A percentile compares a stretch with the other conserved stretches of the same genome.
Conservation (phyloP, 1,284 basidiomycete genomes). For the Moesziomyces parantarcticus region DNA sequence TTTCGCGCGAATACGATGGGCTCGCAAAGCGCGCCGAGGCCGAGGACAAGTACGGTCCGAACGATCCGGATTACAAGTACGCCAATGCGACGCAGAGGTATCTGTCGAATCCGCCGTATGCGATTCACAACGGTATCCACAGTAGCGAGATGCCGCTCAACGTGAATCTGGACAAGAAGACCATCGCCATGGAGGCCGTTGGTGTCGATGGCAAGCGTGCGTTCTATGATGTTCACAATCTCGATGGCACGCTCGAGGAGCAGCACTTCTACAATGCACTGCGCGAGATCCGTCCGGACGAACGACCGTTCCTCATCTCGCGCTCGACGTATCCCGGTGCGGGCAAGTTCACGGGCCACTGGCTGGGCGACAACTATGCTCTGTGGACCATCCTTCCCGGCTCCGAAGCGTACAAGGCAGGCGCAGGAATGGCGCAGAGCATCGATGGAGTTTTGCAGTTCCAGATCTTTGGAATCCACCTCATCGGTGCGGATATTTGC, state of each 20-base stretch:
- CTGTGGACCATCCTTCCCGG: slow-evolving; percentile 73
- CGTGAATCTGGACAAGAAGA: slow-evolving; percentile 66
- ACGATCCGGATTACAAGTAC: slow-evolving; percentile 41
- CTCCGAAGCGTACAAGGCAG: slow-evolving; percentile 38
- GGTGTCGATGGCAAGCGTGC: slow-evolving; percentile 61
- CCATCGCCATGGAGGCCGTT: slow-evolving; percentile 63
- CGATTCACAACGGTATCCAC: slow-evolving; percentile 76
- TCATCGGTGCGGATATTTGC: slow-evolving; percentile 51
- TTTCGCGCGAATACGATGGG: slow-evolving; percentile 7
- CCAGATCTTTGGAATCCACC: slow-evolving; percentile 71
- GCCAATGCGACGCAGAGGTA: slow-evolving; percentile 38
- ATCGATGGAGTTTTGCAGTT: slow-evolving; percentile 80
- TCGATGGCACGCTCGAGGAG: slow-evolving; percentile 45
- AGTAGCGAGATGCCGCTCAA: slow-evolving; percentile 70
- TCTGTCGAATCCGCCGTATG: slow-evolving; percentile 71
- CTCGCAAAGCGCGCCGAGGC: slow-evolving; percentile 12
- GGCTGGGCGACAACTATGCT: slow-evolving; percentile 77
- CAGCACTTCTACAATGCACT: slow-evolving; percentile 48
- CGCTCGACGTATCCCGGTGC: slow-evolving; percentile 56
- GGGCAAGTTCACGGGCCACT: slow-evolving; percentile 42
- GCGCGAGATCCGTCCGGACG: slow-evolving; percentile 29
- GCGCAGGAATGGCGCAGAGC: slow-evolving; percentile 70
- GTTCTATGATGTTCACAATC: slow-evolving; percentile 67
- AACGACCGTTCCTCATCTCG: slow-evolving; percentile 56
- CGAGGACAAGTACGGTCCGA: slow-evolving; percentile 19